A percentile compares a stretch with the other conserved stretches of the same genome.
phyloP scores from a whole-genome alignment of 2,329 filamentous ascomycete species.

The Aspergillus vadensis region DNA sequence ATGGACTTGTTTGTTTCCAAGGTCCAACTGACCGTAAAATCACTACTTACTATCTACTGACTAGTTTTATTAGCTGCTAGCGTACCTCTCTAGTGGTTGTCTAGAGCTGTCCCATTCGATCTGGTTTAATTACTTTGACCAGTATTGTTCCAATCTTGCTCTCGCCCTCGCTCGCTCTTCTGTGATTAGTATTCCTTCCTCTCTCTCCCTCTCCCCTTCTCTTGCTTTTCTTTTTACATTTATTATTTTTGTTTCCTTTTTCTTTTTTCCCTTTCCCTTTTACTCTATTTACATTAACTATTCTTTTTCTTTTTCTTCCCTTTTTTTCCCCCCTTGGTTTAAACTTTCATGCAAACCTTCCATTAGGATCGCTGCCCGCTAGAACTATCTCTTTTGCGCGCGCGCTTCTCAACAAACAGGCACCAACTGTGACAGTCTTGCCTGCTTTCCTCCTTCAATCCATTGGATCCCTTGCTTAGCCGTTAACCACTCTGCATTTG shows the following conservation, averaged over 20 bases:
- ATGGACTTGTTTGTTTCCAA: constrained; percentile 27
- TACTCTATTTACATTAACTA: constrained; percentile 2
- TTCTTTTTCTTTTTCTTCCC: constrained; percentile 6
- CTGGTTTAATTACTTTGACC: constrained; percentile 24
- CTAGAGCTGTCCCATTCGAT: constrained; percentile 24
- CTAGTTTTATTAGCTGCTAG: constrained; percentile 19
- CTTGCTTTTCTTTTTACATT: constrained; percentile 9
- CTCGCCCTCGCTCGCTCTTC: not conserved
- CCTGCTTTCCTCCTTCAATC: constrained; percentile 12
- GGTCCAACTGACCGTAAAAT: constrained; percentile 17
- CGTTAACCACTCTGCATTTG: constrained; percentile 17
- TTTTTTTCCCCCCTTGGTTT: constrained; percentile 12
- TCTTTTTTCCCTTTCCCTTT: constrained; percentile 15
- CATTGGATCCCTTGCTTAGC: constrained; percentile 22
- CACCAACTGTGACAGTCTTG: constrained; percentile 9
- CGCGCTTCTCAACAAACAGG: constrained; percentile 1
- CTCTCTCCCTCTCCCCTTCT: not conserved
- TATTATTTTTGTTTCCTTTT: constrained; percentile 7
- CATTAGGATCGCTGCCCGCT: constrained; percentile 16
- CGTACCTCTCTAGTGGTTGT: constrained; percentile 11
- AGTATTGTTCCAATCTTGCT: constrained; percentile 22
- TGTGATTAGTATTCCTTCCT: not conserved
- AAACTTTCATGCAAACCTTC: constrained; percentile 14
- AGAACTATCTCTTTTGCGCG: constrained; percentile 1
- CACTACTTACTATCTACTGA: constrained; percentile 5